Base-by-base conservation (phyloP, 257 asterid species). In the Fraxinus cuspidata region DNA sequence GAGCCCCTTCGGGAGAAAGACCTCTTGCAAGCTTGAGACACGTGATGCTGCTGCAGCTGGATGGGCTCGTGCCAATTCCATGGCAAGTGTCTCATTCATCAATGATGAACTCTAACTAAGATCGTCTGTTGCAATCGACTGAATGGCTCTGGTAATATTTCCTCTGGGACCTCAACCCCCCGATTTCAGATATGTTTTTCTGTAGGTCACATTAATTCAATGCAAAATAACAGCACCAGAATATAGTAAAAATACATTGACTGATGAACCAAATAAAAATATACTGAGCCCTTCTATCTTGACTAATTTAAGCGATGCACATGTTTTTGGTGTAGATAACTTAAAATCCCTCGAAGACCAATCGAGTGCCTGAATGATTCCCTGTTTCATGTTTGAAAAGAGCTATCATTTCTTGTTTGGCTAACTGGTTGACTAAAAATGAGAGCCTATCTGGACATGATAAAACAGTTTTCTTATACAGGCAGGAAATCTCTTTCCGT, bases 151-250 rank as follows among this genome's bases (percentile, higher is more conserved):
- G 98, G 99, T 7, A 93, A 80, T 21, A 5, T 83, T 77, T 78
- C 96, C 87, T 85, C 92, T 0, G 99, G 97, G 77, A 96, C 85
- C 49, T 96, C 98, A 81, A 92, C 88, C 1, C 87, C 92, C 98
- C 93, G 93, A 76, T 58, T 70, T 35, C 47, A 84, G 27, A 83
- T 35, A 51, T 28, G 28, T 18, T 37, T 34, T 44, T 44, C 58
- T 80, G 31, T 71, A 51, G 72, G 37, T 65, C 56, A 32, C 31
- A 40, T 10, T 1, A 2, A 74, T 35, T 53, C 4, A 13, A 13
- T 11, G 53, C 2, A 75, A 2, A 77, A 66, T 10, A 47, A n/a
- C 53, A 70, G 4, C 66, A 77, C 13, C 3, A 53, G 25, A 31
- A 60, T 9, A 38, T 71, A 6, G 6, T 7, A 73, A 28, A 66